phyloP scores from a whole-genome alignment of 768 basidiomycete genomes.

The Suillus cothurnatus region DNA sequence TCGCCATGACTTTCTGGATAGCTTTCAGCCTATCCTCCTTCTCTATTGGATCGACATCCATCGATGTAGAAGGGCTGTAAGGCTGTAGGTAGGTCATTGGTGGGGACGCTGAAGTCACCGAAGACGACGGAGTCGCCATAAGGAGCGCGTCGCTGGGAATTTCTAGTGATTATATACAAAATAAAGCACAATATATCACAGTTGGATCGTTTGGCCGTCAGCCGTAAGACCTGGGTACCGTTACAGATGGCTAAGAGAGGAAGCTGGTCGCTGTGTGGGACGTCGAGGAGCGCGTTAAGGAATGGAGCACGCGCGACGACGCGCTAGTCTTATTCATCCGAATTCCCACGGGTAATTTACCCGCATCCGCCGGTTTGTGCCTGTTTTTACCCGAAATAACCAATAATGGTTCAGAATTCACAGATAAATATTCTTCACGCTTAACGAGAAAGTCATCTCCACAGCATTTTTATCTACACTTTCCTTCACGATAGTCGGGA shows the following conservation, averaged over 20 bases:
- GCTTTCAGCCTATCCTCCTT: conserved; percentile 66
- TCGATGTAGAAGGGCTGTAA: conserved; percentile 40
- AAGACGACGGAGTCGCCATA: conserved; percentile 83
- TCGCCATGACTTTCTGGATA: conserved; percentile 74
- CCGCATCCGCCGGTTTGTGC: conserved; percentile 20
- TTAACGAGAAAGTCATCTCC: conserved; percentile 19
- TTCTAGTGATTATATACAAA: conserved; percentile 18
- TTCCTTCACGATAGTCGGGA: conserved; percentile 6
- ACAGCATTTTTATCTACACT: conserved; percentile 4
- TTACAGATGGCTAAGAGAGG: conserved; percentile 32
- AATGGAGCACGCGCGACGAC: conserved; percentile 36
- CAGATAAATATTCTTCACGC: conserved; percentile 10
- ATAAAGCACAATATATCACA: conserved; percentile 20
- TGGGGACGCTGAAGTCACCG: conserved; percentile 82
- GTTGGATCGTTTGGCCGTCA: conserved; percentile 13
- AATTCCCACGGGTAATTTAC: conserved; percentile 34
- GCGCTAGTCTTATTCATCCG: conserved; percentile 40
- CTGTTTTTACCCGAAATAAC: conserved; percentile 19
- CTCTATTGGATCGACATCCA: conserved; percentile 46
- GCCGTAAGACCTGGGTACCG: conserved; percentile 28
- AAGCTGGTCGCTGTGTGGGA: conserved; percentile 41
- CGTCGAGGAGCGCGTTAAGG: conserved; percentile 41
- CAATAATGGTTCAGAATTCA: conserved; percentile 16
- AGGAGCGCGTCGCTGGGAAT: conserved; percentile 32
- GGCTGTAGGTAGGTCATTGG: conserved; percentile 63